These are phyloP conservation scores for Hypholoma sublateritium DNA, from an alignment of 768 basidiomycete genomes.

Conservation along the genomic window DNA sequence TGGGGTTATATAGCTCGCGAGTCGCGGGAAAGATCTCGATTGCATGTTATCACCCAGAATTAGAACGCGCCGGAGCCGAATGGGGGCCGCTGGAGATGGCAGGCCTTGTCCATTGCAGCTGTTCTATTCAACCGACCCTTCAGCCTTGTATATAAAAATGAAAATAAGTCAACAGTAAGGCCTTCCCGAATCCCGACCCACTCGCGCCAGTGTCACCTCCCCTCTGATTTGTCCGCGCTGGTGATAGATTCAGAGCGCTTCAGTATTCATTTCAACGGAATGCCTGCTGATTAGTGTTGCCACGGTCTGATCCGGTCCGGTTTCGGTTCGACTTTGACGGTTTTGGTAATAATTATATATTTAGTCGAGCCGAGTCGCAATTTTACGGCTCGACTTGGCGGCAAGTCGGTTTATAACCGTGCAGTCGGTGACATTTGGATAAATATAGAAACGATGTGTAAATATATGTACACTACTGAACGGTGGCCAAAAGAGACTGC, in stretches of 20 bases:
- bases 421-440: too few relatives aligned
- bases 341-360: too few relatives aligned
- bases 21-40: neutral
- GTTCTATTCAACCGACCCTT: conserved; percentile 12
- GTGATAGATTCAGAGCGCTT: conserved; percentile 18
- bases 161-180: conserved; percentile 2
- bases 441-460: too few relatives aligned
- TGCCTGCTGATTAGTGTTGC: too few relatives aligned
- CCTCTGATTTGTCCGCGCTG: conserved; percentile 11
- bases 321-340: too few relatives aligned
- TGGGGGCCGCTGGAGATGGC: conserved; percentile 15
- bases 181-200: conserved; percentile 4
- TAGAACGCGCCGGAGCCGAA: conserved; percentile 6
- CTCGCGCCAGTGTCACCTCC: conserved; percentile 1
- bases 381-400: too few relatives aligned
- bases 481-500: too few relatives aligned
- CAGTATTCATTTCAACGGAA: conserved; percentile 19
- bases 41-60: neutral
- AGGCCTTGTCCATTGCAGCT: conserved; percentile 16
- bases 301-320: too few relatives aligned
- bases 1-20: neutral
- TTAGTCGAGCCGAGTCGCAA: too few relatives aligned
- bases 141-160: conserved; percentile 14
- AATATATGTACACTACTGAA: too few relatives aligned
- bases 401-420: too few relatives aligned